Percentiles rank a stretch among this genome's conserved stretches.
These are phyloP conservation scores for Trametes cingulata DNA, from an alignment of 768 basidiomycete species.

Conservation along the genomic window DNA sequence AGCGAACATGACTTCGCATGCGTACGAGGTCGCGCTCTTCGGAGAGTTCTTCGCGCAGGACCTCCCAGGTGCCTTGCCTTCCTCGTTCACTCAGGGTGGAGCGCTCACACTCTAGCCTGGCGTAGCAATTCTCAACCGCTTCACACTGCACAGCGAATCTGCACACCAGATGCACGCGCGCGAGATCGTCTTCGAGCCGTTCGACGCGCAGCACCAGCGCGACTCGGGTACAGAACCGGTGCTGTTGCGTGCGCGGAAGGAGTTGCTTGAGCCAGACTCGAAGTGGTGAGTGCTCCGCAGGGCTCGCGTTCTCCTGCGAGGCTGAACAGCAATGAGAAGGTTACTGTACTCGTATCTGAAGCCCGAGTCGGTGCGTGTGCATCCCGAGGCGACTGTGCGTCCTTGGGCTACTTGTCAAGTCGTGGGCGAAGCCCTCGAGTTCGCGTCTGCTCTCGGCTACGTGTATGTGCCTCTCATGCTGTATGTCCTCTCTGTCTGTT, in stretches of 20 bases:
- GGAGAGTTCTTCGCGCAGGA: constrained; percentile 81
- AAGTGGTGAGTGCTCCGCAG: constrained; percentile 53
- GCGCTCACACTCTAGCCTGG: neutral
- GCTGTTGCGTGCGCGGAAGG: constrained; percentile 72
- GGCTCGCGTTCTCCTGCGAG: neutral
- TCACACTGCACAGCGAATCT: constrained; percentile 80
- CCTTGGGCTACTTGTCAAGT: constrained; percentile 84
- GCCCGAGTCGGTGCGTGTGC: constrained; percentile 80
- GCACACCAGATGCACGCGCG: constrained; percentile 71
- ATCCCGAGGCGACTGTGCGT: constrained; percentile 85
- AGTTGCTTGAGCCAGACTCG: constrained; percentile 59
- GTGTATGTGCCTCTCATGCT: constrained; percentile 42
- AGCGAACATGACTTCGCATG: constrained; percentile 41
- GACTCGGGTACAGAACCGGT: constrained; percentile 67
- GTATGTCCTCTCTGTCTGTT: neutral
- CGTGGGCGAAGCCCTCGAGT: constrained; percentile 75
- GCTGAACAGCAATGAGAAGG: constrained; percentile 40
- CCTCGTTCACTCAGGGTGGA: neutral
- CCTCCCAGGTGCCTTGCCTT: constrained; percentile 37
- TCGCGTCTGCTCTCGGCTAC: constrained; percentile 80
- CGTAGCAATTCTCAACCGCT: constrained; percentile 71
- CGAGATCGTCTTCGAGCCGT: constrained; percentile 81
- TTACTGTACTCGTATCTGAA: constrained; percentile 78
- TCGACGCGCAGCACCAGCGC: constrained; percentile 63
- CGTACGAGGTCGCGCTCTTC: constrained; percentile 80